phyloP scores from a whole-genome alignment of 2,329 filamentous ascomycete species.

The Fusarium fujikuroi region DNA sequence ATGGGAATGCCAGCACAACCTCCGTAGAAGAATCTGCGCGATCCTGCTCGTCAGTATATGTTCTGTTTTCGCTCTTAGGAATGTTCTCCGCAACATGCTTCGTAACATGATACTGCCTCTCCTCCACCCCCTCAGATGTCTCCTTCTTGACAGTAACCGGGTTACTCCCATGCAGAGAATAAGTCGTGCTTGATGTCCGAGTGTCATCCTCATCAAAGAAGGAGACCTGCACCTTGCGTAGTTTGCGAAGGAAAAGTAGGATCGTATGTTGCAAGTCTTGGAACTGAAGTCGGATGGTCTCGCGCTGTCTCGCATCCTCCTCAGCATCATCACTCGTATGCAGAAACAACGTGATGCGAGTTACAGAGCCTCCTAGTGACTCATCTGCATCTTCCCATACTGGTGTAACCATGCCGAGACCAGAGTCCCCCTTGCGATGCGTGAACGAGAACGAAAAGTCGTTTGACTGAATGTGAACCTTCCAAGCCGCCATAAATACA shows the following conservation, averaged over 20 bases:
- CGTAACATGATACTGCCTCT: constrained; percentile 44
- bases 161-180: constrained; percentile 22
- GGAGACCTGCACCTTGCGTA: constrained; percentile 47
- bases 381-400: constrained; percentile 50
- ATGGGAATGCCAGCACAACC: constrained; percentile 59
- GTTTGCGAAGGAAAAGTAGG: constrained; percentile 56
- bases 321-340: constrained; percentile 42
- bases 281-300: constrained; percentile 50
- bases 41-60: constrained; percentile 44
- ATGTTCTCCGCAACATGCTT: constrained; percentile 45
- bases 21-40: constrained; percentile 45
- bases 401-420: constrained; percentile 63
- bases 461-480: constrained; percentile 58
- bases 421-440: constrained; percentile 53
- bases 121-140: background rate
- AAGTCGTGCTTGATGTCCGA: background rate
- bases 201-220: constrained; percentile 42
- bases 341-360: constrained; percentile 53
- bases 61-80: constrained; percentile 50
- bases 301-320: constrained; percentile 22
- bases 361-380: constrained; percentile 31
- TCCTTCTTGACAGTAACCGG: constrained; percentile 14
- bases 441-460: constrained; percentile 57
- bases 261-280: constrained; percentile 51
- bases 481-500: constrained; percentile 58